Base-by-base conservation (phyloP, 805 yeast species). In the Metschnikowia gruessii region DNA sequence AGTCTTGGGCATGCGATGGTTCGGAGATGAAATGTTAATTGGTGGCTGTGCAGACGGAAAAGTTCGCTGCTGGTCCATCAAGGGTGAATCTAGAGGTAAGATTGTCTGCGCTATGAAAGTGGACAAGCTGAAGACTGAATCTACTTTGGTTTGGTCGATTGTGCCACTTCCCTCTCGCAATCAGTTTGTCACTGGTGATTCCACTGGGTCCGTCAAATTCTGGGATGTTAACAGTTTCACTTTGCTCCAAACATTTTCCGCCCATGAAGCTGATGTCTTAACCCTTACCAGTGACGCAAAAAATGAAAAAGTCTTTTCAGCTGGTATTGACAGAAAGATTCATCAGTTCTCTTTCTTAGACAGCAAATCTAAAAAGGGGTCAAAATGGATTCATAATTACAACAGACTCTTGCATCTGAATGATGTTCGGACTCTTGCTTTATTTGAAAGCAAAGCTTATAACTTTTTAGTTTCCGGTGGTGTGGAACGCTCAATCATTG, bases 1-100 rank as follows among this genome's bases (percentile, higher is more conserved):
- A 62, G 85, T 94, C 1, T 72, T 94, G 58, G 77, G 88, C 45
- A 63, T 94, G 35, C 77, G 86, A 45, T 94, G 96, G 95, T 77
- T 77, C 48, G 77, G 75, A 16, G 75, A 83, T 53, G 78, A 78
- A 7, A 69, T 74, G 50, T 69, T 94, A 30, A 79, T 89, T 33
- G 97, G 97, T 41, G 99, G 99, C 11, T 94, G 98, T 65, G 87
- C 97, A 1, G 98, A 94, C 65, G 99, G 96, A 18, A 79, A 87
- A 60, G 76, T 94, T 31, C 80, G 97, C 61, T 81, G 86, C 38
- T 94, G 98, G 97, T 62, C 65, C 16, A 64, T 73, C 13, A 58
- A 60, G 1, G 60, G 58, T n/a, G 73, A 66, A 6, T 63, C 66
- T 26, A 78, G 72, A 49, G 90, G 94, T 17, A 76, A 95, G 57